Conservation (phyloP, 139 green algal species). For the Micractinium conductrix region DNA sequence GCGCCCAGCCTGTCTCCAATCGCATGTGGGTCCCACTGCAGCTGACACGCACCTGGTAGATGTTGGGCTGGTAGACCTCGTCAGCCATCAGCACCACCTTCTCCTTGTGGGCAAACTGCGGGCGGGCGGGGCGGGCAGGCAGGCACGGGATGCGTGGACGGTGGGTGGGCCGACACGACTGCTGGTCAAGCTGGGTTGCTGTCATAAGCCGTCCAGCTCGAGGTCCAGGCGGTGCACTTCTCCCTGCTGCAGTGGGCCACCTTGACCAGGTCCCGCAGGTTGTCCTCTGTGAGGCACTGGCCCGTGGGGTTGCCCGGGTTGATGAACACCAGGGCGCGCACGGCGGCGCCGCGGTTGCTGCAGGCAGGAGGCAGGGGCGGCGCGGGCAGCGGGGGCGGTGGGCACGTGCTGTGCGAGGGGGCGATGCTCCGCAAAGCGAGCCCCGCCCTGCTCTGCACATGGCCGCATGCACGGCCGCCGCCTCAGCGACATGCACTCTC, state of each 20-base stretch:
- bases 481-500: not conserved
- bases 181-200: no score
- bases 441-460: not conserved
- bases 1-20: no score
- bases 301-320: slow-evolving; percentile 98
- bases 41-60: slow-evolving; percentile 65
- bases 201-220: no score
- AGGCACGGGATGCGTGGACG: no score
- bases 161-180: no score
- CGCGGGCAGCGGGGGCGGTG: not conserved
- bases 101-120: slow-evolving; percentile 62
- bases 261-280: slow-evolving; percentile 94
- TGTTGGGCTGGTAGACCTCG: slow-evolving; percentile 95
- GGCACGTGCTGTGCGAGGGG: not conserved
- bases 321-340: slow-evolving; percentile 93
- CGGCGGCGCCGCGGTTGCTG: slow-evolving; percentile 46
- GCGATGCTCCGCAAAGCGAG: no score
- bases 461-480: not conserved
- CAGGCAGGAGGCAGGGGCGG: not conserved
- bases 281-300: slow-evolving; percentile 78
- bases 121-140: no score
- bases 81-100: slow-evolving; percentile 92
- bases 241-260: no score
- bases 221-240: no score
- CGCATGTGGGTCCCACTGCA: no score